These are phyloP conservation scores for Zasmidium angulare DNA, from an alignment of 2,329 filamentous ascomycete genomes.

Conservation along the genomic window DNA sequence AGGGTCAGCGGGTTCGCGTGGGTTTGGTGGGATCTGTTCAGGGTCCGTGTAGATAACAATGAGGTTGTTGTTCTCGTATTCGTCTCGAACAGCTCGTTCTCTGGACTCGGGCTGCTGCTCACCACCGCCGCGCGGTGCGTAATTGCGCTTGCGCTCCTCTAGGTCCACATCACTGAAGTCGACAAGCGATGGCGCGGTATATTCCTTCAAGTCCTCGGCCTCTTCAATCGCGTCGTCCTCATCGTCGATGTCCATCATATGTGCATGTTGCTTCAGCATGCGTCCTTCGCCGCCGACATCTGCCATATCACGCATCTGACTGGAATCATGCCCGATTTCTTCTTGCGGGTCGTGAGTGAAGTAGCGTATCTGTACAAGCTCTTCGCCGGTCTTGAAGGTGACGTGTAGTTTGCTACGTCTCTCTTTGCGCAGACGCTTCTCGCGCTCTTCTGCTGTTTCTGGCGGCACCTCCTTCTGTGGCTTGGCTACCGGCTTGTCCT, in stretches of 20 bases:
- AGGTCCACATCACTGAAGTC: slow-evolving; percentile 45
- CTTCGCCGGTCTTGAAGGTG: slow-evolving; percentile 66
- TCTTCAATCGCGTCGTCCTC: slow-evolving; percentile 61
- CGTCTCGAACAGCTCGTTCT: slow-evolving; percentile 45
- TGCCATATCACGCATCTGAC: slow-evolving; percentile 69
- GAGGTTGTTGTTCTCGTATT: slow-evolving; percentile 47
- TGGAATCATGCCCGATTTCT: slow-evolving; percentile 65
- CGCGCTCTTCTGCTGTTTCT: slow-evolving; percentile 68
- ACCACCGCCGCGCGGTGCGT: slow-evolving; percentile 47
- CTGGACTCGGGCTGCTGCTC: slow-evolving; percentile 39
- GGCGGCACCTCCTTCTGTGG: slow-evolving; percentile 54
- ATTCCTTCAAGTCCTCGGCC: slow-evolving; percentile 50
- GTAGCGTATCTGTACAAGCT: slow-evolving; percentile 65
- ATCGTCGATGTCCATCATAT: slow-evolving; percentile 64
- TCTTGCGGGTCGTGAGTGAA: slow-evolving; percentile 73
- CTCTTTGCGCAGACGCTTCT: slow-evolving; percentile 70
- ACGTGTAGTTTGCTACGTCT: slow-evolving; percentile 69
- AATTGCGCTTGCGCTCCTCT: slow-evolving; percentile 46
- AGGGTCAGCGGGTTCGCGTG: slow-evolving; percentile 45
- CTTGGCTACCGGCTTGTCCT: slow-evolving; percentile 49
- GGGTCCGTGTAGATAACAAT: slow-evolving; percentile 48
- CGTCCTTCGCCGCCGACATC: slow-evolving; percentile 67
- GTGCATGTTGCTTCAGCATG: slow-evolving; percentile 58
- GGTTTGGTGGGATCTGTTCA: slow-evolving; percentile 48
- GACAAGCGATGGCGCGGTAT: slow-evolving; percentile 40